These are phyloP conservation scores for Zoysia matrella DNA, from an alignment of 202 grass and related monocot genomes.

Conservation along the genomic window DNA sequence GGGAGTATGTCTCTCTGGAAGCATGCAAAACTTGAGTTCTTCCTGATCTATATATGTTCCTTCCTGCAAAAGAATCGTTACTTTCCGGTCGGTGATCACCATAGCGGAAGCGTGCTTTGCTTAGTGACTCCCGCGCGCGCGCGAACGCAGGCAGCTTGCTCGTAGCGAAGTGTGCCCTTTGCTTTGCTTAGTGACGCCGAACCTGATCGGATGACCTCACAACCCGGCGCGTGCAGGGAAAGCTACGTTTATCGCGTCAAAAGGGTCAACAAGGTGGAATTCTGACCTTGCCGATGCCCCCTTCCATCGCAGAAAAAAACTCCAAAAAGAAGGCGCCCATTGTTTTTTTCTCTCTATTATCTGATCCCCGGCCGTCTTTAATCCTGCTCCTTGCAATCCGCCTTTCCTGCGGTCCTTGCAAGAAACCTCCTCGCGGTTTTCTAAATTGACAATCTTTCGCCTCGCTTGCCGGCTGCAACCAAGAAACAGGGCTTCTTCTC, in stretches of 20 bases:
- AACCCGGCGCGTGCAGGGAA: slow-evolving; percentile 2
- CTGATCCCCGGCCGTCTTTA: slow-evolving; percentile 37
- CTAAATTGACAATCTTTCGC: background rate
- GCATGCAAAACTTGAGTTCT: no score
- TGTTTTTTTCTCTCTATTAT: background rate
- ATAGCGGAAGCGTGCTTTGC: slow-evolving; percentile 34
- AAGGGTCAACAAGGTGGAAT: slow-evolving; percentile 75
- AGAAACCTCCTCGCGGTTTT: background rate
- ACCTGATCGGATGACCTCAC: background rate
- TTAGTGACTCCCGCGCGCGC: slow-evolving; percentile 27
- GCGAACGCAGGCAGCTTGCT: background rate
- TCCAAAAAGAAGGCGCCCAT: slow-evolving; percentile 24
- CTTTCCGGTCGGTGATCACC: background rate
- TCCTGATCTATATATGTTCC: no score
- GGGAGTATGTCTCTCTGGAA: no score
- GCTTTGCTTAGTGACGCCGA: slow-evolving; percentile 33
- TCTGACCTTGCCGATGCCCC: slow-evolving; percentile 65
- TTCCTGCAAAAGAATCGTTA: background rate
- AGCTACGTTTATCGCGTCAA: slow-evolving; percentile 39
- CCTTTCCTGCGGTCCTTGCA: background rate
- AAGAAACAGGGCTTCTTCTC: no score
- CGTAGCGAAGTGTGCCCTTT: background rate
- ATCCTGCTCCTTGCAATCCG: slow-evolving; percentile 44
- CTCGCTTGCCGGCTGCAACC: no score
- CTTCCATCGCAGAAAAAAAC: slow-evolving; percentile 49